Base-by-base conservation (phyloP, 2,329 filamentous ascomycete genomes). In the Taxawa tesnikishii region DNA sequence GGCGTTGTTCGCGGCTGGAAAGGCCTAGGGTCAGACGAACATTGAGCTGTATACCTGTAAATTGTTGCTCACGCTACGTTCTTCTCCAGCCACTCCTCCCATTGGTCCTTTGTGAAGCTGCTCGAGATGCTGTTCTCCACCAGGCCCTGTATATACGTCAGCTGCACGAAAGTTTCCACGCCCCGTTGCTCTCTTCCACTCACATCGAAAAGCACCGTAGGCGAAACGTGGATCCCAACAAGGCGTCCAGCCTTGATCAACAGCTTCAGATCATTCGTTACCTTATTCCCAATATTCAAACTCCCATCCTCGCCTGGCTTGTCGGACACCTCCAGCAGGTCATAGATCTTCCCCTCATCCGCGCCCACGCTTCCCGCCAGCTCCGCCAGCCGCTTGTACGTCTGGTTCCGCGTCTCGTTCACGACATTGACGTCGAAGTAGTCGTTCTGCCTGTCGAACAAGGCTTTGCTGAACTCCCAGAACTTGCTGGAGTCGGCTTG, bases 361-460 rank as follows among this genome's bases (percentile, higher is more conserved):
- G 92, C 60, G 5, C 80, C 83, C 4, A 78, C 74, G n/a, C 52
- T 56, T 5, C 59, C 61, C 9, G 79, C 85, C n/a, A 94, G 63
- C 51, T 74, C 73, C 3, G 83, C 80, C 16, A 94, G 67, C 11
- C 85, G 70, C 42, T 67, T 65, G 55, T 96, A 96, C 3, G 85
- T 94, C 30, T 73, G 56, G 56, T 96, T 94, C 31, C 88, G 68
- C 16, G 74, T 70, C 68, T 96, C 87, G 44, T 81, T 75, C 13
- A 92, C 84, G 25, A 93, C 75, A 38, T 66, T 79, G 40, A 78
- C 78, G 55, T 96, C 88, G 50, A 94, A 94, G 59, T 78, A 96
- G 8, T 74, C 73, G 29, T 65, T 67, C 53, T 94, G 84, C 40
- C 72, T 63, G 17, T 66, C 63, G 49, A 81, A 81, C 2, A 93